phyloP scores from a whole-genome alignment of 2,329 filamentous ascomycete genomes.

The Grosmannia penicillata region DNA sequence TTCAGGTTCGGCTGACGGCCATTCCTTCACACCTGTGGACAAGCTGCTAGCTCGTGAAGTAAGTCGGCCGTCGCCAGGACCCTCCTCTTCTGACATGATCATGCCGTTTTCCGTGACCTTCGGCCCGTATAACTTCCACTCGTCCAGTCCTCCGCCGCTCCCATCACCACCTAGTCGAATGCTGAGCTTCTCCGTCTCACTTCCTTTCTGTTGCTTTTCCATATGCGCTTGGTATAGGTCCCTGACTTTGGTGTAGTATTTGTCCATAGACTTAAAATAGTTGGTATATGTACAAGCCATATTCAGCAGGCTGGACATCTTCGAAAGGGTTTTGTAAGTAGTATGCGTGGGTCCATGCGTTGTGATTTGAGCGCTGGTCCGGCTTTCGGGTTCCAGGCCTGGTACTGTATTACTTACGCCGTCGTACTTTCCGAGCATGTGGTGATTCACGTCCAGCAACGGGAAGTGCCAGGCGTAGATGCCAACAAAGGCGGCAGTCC shows the following conservation, averaged over 20 bases:
- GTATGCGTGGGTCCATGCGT: conserved; percentile 28
- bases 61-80: conserved; percentile 12
- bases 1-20: no score
- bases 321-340: conserved; percentile 32
- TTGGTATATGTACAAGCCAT: conserved; percentile 42
- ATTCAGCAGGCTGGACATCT: conserved; percentile 35
- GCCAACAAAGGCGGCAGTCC: conserved; percentile 49
- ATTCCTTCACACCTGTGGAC: not conserved
- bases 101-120: conserved; percentile 29
- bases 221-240: conserved; percentile 26
- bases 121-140: conserved; percentile 29
- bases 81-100: conserved; percentile 17
- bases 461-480: conserved; percentile 54
- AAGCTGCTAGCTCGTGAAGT: conserved; percentile 15
- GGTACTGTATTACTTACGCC: not conserved
- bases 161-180: conserved; percentile 25
- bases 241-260: conserved; percentile 36
- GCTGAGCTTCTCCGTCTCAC: conserved; percentile 17
- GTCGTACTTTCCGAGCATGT: conserved; percentile 26
- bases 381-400: not conserved
- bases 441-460: conserved; percentile 46
- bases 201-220: conserved; percentile 1
- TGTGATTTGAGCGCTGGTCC: conserved; percentile 16
- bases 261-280: conserved; percentile 37
- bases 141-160: conserved; percentile 39